A percentile compares a stretch with the other conserved stretches of the same genome.
phyloP scores from a whole-genome alignment of 2,329 filamentous ascomycete species.

The Blastomyces parvus region DNA sequence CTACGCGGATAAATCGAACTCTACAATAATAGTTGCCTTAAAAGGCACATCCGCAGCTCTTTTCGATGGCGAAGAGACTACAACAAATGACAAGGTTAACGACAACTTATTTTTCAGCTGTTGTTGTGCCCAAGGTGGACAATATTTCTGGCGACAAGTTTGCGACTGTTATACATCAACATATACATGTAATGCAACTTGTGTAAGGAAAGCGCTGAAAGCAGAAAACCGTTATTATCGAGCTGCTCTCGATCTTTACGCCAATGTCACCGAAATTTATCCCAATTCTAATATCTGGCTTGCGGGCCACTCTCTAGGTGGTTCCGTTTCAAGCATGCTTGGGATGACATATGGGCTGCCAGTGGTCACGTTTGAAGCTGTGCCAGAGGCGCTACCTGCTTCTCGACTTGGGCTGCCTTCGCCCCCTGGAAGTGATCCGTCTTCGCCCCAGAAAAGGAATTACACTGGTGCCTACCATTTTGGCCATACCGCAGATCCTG shows the following conservation, averaged over 20 bases:
- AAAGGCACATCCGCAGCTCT: conserved; percentile 87
- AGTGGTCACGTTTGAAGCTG: conserved; percentile 85
- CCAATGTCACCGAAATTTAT: conserved; percentile 84
- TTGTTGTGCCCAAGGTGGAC: conserved; percentile 89
- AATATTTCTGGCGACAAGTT: conserved; percentile 80
- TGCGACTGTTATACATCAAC: conserved; percentile 85
- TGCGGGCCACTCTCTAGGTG: conserved; percentile 84
- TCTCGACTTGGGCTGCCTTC: conserved; percentile 73
- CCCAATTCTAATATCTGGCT: conserved; percentile 80
- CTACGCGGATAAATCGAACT: conserved; percentile 76
- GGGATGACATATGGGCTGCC: conserved; percentile 86
- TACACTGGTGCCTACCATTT: conserved; percentile 80
- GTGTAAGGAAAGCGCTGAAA: conserved; percentile 62
- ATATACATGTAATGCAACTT: conserved; percentile 88
- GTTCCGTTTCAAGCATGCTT: conserved; percentile 77
- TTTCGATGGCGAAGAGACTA: conserved; percentile 94
- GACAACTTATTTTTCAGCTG: conserved; percentile 98
- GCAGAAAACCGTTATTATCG: conserved; percentile 88
- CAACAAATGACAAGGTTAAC: conserved; percentile 93
- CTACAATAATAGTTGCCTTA: conserved; percentile 79
- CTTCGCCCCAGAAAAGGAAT: conserved; percentile 58
- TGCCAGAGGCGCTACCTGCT: conserved; percentile 81
- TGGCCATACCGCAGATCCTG: conserved; percentile 89
- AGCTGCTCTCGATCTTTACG: conserved; percentile 78
- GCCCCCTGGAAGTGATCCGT: conserved; percentile 67